Evolutionary conservation across 2,329 filamentous ascomycete species (phyloP), one percentile per base, ranked within the genome.

Genomic region (Trichoderma oligosporum): DNA sequence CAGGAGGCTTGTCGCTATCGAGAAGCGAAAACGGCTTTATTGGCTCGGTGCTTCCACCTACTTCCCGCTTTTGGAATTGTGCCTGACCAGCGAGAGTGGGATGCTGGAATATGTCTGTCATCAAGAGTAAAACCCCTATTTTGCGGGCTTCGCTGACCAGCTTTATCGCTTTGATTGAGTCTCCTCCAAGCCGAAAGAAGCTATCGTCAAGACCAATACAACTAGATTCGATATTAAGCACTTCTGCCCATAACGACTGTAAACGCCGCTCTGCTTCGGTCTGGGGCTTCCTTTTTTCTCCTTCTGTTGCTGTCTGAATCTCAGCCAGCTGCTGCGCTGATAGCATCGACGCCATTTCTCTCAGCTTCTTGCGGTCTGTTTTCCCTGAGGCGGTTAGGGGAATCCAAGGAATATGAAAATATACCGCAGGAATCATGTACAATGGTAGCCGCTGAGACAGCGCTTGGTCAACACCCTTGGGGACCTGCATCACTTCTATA

Each of bases 171-270:
- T 70, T 61, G 2, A 80, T 70, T 0, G 77, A 79, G 62, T 79
- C 76, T 22, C 78, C 78, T 7, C 78, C 78, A 0, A 78, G 68
- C 0, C 68, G 69, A 68, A 80, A 78, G 64, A 81, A 80, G 64
- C 74, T 76, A 60, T 78, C 73, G 4, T 75, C 71, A 3, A 70
- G 58, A 4, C 71, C 70, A 24, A 78, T 73, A 31, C 9, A 5
- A 4, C 18, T 51, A 31, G 14, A 51, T n/a, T 36, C 24, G 27
- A 8, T 9, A 22, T 18, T 51, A n/a, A n/a, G n/a, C n/a, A n/a
- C n/a, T n/a, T n/a, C n/a, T n/a, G n/a, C n/a, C n/a, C n/a, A n/a
- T n/a, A n/a, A n/a, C n/a, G n/a, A n/a, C n/a, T n/a, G n/a, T n/a
- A n/a, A n/a, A n/a, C n/a, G n/a, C n/a, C n/a, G n/a, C n/a, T n/a